Evolutionary conservation across 2,329 filamentous ascomycete species (phyloP).

Genomic region (Ceratocystis cacaofunesta): DNA sequence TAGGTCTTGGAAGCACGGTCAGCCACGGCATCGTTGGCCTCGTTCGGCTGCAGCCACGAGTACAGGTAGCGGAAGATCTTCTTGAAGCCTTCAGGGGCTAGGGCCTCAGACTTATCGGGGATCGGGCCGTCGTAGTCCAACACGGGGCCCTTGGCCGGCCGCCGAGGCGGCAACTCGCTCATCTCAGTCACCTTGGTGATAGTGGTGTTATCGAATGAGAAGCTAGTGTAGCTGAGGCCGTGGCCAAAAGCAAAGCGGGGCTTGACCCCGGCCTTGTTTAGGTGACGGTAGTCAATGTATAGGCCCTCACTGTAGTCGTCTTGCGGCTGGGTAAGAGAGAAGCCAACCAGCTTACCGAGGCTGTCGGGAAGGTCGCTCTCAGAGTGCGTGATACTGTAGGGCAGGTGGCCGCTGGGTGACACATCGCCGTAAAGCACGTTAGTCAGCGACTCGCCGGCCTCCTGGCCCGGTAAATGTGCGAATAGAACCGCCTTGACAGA

Average conservation of each 20-base stretch:
- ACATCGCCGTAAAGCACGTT: constrained; percentile 67
- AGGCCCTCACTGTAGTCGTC: constrained; percentile 72
- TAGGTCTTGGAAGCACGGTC: constrained; percentile 30
- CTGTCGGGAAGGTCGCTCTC: constrained; percentile 55
- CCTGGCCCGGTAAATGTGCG: constrained; percentile 75
- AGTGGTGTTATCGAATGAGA: constrained; percentile 41
- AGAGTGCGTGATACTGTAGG: constrained; percentile 69
- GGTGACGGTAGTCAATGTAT: constrained; percentile 74
- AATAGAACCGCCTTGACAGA: constrained; percentile 66
- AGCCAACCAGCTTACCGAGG: constrained; percentile 24
- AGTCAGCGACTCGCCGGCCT: constrained; percentile 67
- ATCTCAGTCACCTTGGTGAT: constrained; percentile 35
- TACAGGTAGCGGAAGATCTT: constrained; percentile 54
- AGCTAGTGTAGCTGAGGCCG: constrained; percentile 68
- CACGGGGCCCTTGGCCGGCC: constrained; percentile 26
- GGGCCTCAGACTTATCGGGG: constrained; percentile 37
- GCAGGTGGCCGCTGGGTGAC: constrained; percentile 64
- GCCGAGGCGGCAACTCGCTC: constrained; percentile 24
- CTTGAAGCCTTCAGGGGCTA: constrained; percentile 45
- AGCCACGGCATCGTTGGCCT: constrained; percentile 29
- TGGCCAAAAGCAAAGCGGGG: constrained; percentile 80
- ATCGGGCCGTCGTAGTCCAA: constrained; percentile 35
- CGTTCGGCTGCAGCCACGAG: constrained; percentile 41
- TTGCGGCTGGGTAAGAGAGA: constrained; percentile 52
- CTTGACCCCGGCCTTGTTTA: constrained; percentile 59